Evolutionary conservation across 805 yeast genomes (phyloP).

Genomic region (Clavispora vitiphila): DNA sequence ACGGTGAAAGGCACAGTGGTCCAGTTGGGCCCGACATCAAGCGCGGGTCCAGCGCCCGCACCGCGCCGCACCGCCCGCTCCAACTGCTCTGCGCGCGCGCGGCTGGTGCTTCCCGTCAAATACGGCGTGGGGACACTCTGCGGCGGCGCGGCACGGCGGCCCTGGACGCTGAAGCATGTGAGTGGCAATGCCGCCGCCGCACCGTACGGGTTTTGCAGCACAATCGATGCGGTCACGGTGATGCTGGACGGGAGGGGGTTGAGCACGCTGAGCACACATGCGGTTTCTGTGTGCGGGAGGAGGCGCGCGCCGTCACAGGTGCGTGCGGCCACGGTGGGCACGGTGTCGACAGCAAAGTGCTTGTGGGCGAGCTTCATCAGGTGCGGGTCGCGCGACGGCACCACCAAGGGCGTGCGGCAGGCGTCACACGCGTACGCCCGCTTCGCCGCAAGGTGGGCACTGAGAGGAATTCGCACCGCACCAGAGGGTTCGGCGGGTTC

Average conservation of each 20-base stretch:
- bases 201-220: slow-evolving; percentile 15
- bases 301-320: slow-evolving; percentile 1
- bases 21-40: slow-evolving; percentile 29
- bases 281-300: slow-evolving; percentile 10
- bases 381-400: slow-evolving; percentile 23
- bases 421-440: slow-evolving; percentile 21
- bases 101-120: slow-evolving; percentile 24
- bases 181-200: slow-evolving; percentile 21
- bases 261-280: slow-evolving; percentile 24
- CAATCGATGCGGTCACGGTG: slow-evolving; percentile 20
- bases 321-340: slow-evolving; percentile 27
- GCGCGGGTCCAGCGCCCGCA: slow-evolving; percentile 3
- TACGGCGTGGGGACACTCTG: slow-evolving; percentile 32
- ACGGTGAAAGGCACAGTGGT: slow-evolving; percentile 26
- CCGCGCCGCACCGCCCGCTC: slow-evolving; percentile 19
- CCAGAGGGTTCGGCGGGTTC: background rate
- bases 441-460: slow-evolving; percentile 23
- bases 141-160: slow-evolving; percentile 17
- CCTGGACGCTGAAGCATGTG: slow-evolving; percentile 18
- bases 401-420: slow-evolving; percentile 24
- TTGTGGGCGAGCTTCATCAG: slow-evolving; percentile 26
- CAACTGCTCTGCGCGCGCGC: slow-evolving; percentile 28
- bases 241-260: slow-evolving; percentile 26
- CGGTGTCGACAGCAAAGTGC: slow-evolving; percentile 29
- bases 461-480: slow-evolving; percentile 16